A percentile compares a stretch with the other conserved stretches of the same genome.
Evolutionary conservation across 129 eudicot species (phyloP).

Genomic region (Lonicera japonica): DNA sequence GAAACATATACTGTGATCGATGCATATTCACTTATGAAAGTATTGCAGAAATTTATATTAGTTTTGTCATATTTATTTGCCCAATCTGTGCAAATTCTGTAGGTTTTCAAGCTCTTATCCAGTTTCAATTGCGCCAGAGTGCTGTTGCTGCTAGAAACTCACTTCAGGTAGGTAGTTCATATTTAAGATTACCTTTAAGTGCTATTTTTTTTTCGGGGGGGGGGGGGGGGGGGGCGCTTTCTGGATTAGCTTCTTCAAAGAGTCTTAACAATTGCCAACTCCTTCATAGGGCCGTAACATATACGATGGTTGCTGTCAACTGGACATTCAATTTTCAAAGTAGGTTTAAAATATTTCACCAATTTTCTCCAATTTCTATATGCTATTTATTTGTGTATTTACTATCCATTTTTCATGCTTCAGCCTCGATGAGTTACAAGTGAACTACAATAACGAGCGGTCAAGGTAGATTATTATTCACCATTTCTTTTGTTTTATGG

Average conservation of each 20-base stretch:
- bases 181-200: not conserved
- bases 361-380: not conserved
- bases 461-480: conserved; percentile 28
- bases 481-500: not conserved
- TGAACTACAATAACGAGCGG: conserved; percentile 89
- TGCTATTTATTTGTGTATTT: conserved; percentile 1
- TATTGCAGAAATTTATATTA: not conserved
- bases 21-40: not conserved
- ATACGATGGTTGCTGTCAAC: conserved; percentile 98
- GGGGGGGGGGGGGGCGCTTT: no score
- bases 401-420: conserved; percentile 4
- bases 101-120: conserved; percentile 97
- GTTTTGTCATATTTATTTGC: conserved; percentile 5
- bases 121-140: conserved; percentile 69
- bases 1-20: not conserved
- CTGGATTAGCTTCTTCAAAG: not conserved
- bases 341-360: conserved; percentile 32
- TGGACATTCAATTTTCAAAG: conserved; percentile 97
- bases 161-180: conserved; percentile 59
- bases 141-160: conserved; percentile 76
- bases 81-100: conserved; percentile 10
- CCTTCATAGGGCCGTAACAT: conserved; percentile 82
- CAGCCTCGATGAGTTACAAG: conserved; percentile 99
- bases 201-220: not conserved
- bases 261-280: conserved; percentile 12